Base-by-base conservation (phyloP, 148 eudicot genomes). In the Oxyria digyna region DNA sequence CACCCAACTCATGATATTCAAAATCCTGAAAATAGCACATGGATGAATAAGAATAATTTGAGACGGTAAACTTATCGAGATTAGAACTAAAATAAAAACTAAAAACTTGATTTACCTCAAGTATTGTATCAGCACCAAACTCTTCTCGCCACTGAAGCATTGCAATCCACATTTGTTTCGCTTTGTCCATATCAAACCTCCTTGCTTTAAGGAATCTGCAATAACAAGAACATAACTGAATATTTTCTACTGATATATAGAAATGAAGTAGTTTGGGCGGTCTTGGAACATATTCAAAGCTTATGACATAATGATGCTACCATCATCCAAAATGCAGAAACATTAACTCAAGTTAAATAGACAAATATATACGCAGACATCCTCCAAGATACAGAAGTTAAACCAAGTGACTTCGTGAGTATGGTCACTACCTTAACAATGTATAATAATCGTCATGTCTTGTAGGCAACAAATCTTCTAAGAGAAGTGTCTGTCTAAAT, bases 101-200 rank as follows among this genome's bases (percentile, higher is more conserved):
- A 59, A 8, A 21, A 66, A 10, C 45, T 35, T 37, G 26, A 65
- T 59, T 74, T 76, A 88, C 97, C 91, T 88, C 87, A 67, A 79
- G 70, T 65, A 88, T 81, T 50, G 97, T 83, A 80, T 88, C 95
- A 31, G 88, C 75, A 65, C 97, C 88, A 70, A 84, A 91, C 33
- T 88, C 84, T 76, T 62, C 81, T 72, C 97, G 86, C 97, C 97
- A 91, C 46, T 78, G 81, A 55, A 91, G 83, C 97, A 88, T 91
- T 50, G 85, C 80, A 68, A 85, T 82, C 97, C 97, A 91, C 97
- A 91, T 91, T 1, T 69, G 76, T 69, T 86, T 91, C 63, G 97
- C 78, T 68, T 86, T 83, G 35, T 85, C 85, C 54, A 85, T 68
- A 76, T 88, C 84, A 42, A 88, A 91, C 70, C 88, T 91, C 81